Base-by-base conservation (phyloP, 208 protist genomes). In the Crithidia expoeki region DNA sequence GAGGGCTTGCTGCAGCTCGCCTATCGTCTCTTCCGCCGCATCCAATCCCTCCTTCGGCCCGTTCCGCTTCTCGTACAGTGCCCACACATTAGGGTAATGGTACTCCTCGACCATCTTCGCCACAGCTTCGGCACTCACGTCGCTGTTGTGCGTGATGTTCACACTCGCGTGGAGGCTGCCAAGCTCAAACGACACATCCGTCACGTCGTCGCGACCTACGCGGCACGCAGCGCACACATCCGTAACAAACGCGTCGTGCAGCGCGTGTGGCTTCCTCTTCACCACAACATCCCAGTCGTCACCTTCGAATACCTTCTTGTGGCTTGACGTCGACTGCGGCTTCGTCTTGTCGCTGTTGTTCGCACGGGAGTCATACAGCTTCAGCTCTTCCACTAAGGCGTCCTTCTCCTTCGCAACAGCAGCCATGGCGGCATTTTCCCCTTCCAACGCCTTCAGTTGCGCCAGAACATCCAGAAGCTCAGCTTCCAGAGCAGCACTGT, bases 261-360 rank as follows among this genome's bases (percentile, higher is more conserved):
- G 55, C 56, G 77, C 70, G 2, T 83, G 72, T n/a, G 64, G 53
- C 46, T 73, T 52, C 10, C 38, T 59, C 30, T 38, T 46, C 47
- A 88, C 23, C n/a, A 81, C 72, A 30, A 70, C 21, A 60, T 68
- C 72, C 83, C 83, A 84, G 23, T 65, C 64, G 0, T 83, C 79
- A 16, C 83, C 83, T 17, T 59, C 53, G 52, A 88, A 71, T 40
- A n/a, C 52, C 61, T 81, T 83, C 63, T 86, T 50, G 73, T 86
- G 81, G 16, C 17, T 27, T 28, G 76, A 76, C 16, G 70, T 72
- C 5, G 74, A 25, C 66, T 62, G 65, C 40, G 58, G 66, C 52
- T 68, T 58, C 25, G 67, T 52, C 50, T 59, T 53, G 25, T 68
- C 68, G 68, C 52, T 55, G 68, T 75, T 74, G 42, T 52, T 57